phyloP scores from a whole-genome alignment of 2,329 filamentous ascomycete genomes.

The Fusarium camptoceras region DNA sequence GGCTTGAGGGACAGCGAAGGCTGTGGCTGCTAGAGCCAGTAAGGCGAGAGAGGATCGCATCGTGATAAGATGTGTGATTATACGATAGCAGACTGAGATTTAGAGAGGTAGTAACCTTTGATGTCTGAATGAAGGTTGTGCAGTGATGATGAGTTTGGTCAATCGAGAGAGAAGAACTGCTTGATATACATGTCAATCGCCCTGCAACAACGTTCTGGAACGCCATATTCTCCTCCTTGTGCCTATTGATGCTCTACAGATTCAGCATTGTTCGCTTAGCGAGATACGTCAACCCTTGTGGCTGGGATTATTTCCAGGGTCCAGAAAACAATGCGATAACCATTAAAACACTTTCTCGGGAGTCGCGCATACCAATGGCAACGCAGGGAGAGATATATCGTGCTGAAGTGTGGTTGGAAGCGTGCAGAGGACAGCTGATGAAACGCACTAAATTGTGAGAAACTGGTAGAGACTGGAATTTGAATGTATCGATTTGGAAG shows the following conservation, averaged over 20 bases:
- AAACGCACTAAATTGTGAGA: background rate
- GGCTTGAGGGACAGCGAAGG: constrained; percentile 56
- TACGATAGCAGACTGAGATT: too few species aligned
- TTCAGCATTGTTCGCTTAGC: constrained; percentile 30
- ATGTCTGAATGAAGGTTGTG: background rate
- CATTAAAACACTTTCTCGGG: constrained; percentile 2
- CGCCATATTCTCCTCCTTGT: constrained; percentile 1
- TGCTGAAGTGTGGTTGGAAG: constrained; percentile 13
- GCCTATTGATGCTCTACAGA: background rate
- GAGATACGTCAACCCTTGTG: constrained; percentile 21
- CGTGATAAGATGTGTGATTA: background rate
- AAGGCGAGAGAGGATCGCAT: constrained; percentile 42
- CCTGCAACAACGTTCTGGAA: constrained; percentile 25
- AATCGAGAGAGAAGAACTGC: background rate
- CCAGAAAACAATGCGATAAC: constrained; percentile 4
- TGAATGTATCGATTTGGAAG: background rate
- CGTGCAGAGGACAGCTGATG: background rate
- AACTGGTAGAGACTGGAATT: constrained; percentile 4
- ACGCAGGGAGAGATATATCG: constrained; percentile 24
- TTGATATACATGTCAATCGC: constrained; percentile 35
- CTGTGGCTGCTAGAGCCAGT: constrained; percentile 56
- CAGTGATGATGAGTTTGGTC: constrained; percentile 1
- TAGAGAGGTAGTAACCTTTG: background rate
- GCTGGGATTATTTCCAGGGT: constrained; percentile 14
- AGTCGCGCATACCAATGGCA: constrained; percentile 8